phyloP scores from a whole-genome alignment of 768 basidiomycete genomes.

The Lactarius pseudohatsudake region DNA sequence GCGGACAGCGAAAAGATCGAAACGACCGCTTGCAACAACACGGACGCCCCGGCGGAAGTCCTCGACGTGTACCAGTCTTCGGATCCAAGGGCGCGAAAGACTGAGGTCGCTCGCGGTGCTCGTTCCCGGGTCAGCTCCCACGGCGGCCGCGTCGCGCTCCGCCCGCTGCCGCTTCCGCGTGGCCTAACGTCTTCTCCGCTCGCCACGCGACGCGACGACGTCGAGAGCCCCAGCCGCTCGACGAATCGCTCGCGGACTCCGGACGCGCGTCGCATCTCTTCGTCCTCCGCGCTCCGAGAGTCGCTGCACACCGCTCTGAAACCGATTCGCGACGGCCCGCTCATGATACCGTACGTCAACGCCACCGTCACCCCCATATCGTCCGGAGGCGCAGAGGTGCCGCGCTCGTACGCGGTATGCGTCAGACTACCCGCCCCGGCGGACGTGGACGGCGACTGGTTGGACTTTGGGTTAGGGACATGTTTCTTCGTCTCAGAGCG shows the following conservation, averaged over 20 bases:
- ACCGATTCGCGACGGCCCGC: constrained; percentile 52
- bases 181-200: constrained; percentile 23
- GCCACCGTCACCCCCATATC: constrained; percentile 55
- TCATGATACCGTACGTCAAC: constrained; percentile 60
- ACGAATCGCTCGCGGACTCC: constrained; percentile 33
- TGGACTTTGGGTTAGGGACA: constrained; percentile 74
- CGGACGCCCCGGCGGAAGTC: constrained; percentile 40
- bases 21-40: constrained; percentile 60
- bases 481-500: constrained; percentile 32
- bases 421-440: constrained; percentile 55
- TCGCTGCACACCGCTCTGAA: constrained; percentile 35
- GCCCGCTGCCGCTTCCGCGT: constrained; percentile 38
- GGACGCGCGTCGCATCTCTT: constrained; percentile 27
- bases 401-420: constrained; percentile 59
- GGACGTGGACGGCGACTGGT: constrained; percentile 63
- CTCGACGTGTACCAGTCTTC: constrained; percentile 64
- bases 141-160: constrained; percentile 58
- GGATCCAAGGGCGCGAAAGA: constrained; percentile 62
- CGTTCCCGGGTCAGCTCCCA: constrained; percentile 61
- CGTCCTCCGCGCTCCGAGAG: constrained; percentile 32
- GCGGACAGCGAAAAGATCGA: constrained; percentile 62
- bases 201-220: constrained; percentile 26
- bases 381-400: constrained; percentile 30
- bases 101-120: constrained; percentile 59
- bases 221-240: constrained; percentile 26